These are phyloP conservation scores for Yamadazyma diddensiae DNA, from an alignment of 1,139 yeast genomes.

Conservation along the genomic window DNA sequence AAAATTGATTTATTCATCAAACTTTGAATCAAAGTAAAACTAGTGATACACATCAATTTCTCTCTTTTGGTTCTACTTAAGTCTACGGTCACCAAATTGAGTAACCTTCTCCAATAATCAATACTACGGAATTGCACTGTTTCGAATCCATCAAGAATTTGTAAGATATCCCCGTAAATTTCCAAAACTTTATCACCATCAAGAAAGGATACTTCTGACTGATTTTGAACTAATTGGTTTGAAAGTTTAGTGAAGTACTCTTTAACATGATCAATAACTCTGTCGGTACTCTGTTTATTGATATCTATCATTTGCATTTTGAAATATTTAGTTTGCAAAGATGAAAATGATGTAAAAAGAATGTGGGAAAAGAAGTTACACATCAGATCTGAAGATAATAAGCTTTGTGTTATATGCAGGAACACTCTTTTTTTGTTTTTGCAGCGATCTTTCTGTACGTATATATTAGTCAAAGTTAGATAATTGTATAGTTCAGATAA, in stretches of 20 bases:
- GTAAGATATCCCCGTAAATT: constrained; percentile 6
- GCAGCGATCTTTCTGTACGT: too few relatives aligned
- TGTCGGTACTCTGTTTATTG: constrained; percentile 1
- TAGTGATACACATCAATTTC: constrained; percentile 5
- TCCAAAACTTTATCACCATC: constrained; percentile 5
- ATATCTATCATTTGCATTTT: constrained; percentile 8
- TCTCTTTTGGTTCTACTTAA: neutral
- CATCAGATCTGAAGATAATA: neutral
- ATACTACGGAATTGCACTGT: constrained; percentile 32
- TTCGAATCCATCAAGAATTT: constrained; percentile 27
- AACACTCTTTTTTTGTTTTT: neutral
- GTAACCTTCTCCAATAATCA: constrained; percentile 5
- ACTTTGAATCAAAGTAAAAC: constrained; percentile 4
- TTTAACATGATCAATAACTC: constrained; percentile 3
- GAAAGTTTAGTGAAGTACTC: constrained; percentile 5
- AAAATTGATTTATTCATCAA: constrained; percentile 8
- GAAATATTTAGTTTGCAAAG: neutral
- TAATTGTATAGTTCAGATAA: too few relatives aligned
- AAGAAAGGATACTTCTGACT: too few relatives aligned
- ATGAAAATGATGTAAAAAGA: neutral
- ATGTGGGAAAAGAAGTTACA: neutral
- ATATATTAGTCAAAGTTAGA: too few relatives aligned
- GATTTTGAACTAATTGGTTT: constrained; percentile 4
- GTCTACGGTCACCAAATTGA: constrained; percentile 2
- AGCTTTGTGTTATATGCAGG: neutral